Percentiles rank a stretch among this genome's conserved stretches.
Evolutionary conservation across 805 yeast species (phyloP).

Genomic region (Jamesozyma spencerorum): DNA sequence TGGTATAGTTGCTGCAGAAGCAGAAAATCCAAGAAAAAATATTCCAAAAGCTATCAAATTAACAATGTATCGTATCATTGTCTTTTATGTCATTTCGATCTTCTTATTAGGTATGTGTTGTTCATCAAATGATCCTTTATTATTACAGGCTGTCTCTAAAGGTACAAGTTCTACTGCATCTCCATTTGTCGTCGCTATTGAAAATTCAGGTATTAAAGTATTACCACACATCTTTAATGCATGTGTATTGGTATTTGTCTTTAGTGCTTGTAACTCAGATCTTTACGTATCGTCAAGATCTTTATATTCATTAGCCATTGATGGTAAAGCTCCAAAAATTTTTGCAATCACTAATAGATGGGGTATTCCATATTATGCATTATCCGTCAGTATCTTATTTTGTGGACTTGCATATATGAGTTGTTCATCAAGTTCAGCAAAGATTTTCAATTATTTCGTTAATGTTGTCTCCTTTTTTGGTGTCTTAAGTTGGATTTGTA

Average conservation of each 20-base stretch:
- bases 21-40: conserved; percentile 69
- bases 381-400: conserved; percentile 51
- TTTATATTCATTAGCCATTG: conserved; percentile 43
- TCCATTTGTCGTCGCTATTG: conserved; percentile 50
- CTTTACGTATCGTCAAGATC: conserved; percentile 55
- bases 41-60: conserved; percentile 69
- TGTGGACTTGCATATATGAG: conserved; percentile 62
- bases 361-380: conserved; percentile 71
- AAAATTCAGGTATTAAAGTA: conserved; percentile 42
- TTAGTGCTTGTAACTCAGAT: conserved; percentile 49
- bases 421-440: conserved; percentile 45
- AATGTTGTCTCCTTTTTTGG: conserved; percentile 72
- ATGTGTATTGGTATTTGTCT: conserved; percentile 44
- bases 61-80: conserved; percentile 60
- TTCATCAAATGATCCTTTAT: conserved; percentile 69
- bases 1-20: conserved; percentile 77
- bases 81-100: conserved; percentile 57
- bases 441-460: conserved; percentile 59
- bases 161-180: conserved; percentile 39
- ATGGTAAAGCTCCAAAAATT: conserved; percentile 51
- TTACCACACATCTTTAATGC: conserved; percentile 45
- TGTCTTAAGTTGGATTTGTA: conserved; percentile 64
- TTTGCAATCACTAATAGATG: conserved; percentile 49
- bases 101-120: conserved; percentile 64
- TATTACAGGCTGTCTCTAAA: conserved; percentile 46